Conservation (phyloP, 2,329 filamentous ascomycete genomes). For the Beauveria brongniartii region DNA sequence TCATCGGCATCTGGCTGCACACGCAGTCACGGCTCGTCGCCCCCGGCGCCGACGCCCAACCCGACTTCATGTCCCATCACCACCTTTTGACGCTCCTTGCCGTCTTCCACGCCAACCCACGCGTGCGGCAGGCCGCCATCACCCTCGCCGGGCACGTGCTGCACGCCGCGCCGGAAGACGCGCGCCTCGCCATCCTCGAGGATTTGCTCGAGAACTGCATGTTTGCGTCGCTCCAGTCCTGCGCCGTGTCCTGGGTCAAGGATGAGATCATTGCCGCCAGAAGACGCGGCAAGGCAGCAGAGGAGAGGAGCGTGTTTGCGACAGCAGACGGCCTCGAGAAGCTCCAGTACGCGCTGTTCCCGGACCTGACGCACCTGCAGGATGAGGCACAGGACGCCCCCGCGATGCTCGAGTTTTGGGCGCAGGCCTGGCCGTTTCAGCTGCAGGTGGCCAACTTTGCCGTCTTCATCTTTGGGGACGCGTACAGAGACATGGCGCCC, state of each 20-base stretch:
- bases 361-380: conserved; percentile 41
- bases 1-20: conserved; percentile 52
- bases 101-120: conserved; percentile 47
- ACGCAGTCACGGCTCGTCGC: conserved; percentile 36
- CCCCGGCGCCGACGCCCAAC: conserved; percentile 25
- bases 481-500: conserved; percentile 42
- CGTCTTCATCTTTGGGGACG: conserved; percentile 44
- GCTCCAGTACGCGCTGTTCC: conserved; percentile 55
- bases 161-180: conserved; percentile 50
- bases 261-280: conserved; percentile 49
- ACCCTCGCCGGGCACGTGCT: conserved; percentile 44
- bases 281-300: conserved; percentile 19
- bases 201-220: conserved; percentile 59
- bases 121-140: conserved; percentile 47
- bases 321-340: conserved; percentile 48
- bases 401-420: conserved; percentile 43
- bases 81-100: conserved; percentile 50
- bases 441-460: conserved; percentile 55
- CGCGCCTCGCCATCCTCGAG: conserved; percentile 53
- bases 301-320: conserved; percentile 34
- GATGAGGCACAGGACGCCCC: conserved; percentile 28
- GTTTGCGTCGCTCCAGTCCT: conserved; percentile 53
- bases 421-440: conserved; percentile 44
- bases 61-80: conserved; percentile 51
- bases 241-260: conserved; percentile 54